phyloP scores from a whole-genome alignment of 495 filamentous ascomycete genomes.

The Ramalina intermedia region DNA sequence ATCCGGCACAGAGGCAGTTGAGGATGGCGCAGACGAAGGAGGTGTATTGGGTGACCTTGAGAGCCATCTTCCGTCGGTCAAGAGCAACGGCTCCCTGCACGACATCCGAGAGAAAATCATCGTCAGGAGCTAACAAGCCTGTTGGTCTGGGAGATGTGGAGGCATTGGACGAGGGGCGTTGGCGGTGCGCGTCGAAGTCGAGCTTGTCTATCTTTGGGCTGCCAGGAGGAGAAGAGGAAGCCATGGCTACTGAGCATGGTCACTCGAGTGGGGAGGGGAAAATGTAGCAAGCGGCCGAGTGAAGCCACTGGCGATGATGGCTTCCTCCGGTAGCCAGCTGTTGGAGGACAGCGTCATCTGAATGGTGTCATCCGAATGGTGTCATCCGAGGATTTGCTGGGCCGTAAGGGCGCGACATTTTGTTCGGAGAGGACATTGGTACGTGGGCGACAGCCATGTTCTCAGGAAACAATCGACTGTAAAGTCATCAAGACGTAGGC shows the following conservation, averaged over 20 bases:
- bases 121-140: constrained; percentile 28
- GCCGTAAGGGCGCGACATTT: no score
- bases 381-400: no score
- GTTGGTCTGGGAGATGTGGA: constrained; percentile 12
- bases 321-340: no score
- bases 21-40: constrained; percentile 49
- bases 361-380: no score
- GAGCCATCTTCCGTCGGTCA: constrained; percentile 38
- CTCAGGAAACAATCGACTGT: no score
- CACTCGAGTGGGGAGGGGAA: neutral
- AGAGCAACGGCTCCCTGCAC: constrained; percentile 45
- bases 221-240: neutral
- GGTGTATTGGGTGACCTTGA: constrained; percentile 32
- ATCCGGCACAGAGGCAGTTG: constrained; percentile 63
- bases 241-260: neutral
- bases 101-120: constrained; percentile 44
- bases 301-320: no score
- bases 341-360: no score
- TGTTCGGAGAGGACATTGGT: no score
- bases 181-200: constrained; percentile 43
- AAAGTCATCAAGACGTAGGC: no score
- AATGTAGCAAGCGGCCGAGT: no score
- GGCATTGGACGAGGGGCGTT: constrained; percentile 25
- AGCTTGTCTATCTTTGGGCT: constrained; percentile 38
- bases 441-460: no score